These are phyloP conservation scores for Dissophora ornata DNA, from an alignment of 192 early-diverging fungal genomes.

Conservation along the genomic window DNA sequence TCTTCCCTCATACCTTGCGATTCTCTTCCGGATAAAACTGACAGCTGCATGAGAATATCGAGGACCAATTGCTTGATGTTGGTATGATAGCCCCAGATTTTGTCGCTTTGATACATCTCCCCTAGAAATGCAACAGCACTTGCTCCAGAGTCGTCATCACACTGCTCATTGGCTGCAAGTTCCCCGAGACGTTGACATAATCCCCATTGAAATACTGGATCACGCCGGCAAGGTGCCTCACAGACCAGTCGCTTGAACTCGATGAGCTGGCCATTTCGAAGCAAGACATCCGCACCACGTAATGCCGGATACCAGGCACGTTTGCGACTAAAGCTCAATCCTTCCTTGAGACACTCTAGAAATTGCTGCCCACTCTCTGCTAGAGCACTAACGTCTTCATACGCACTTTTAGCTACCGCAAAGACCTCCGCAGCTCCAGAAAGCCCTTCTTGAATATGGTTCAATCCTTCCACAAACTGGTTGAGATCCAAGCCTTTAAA, in stretches of 20 bases:
- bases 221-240: not conserved
- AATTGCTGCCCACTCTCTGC: not conserved
- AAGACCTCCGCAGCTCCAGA: not conserved
- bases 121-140: not conserved
- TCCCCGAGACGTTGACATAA: not conserved
- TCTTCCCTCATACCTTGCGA: not conserved
- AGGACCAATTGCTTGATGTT: not conserved
- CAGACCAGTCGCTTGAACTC: not conserved
- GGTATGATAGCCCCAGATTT: not conserved
- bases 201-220: slow-evolving; percentile 1
- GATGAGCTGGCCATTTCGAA: not conserved
- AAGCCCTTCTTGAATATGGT: not conserved
- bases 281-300: not conserved
- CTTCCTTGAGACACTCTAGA: not conserved
- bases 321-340: not conserved
- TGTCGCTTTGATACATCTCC: slow-evolving; percentile 4
- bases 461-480: not conserved
- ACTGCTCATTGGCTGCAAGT: not conserved
- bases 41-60: slow-evolving; percentile 8
- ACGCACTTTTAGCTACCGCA: not conserved
- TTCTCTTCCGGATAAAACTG: not conserved
- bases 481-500: slow-evolving; percentile 9
- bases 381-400: not conserved
- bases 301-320: slow-evolving; percentile 3
- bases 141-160: not conserved